Evolutionary conservation across 305 asterid species (phyloP).

Genomic region (Fraxinus nigra): DNA sequence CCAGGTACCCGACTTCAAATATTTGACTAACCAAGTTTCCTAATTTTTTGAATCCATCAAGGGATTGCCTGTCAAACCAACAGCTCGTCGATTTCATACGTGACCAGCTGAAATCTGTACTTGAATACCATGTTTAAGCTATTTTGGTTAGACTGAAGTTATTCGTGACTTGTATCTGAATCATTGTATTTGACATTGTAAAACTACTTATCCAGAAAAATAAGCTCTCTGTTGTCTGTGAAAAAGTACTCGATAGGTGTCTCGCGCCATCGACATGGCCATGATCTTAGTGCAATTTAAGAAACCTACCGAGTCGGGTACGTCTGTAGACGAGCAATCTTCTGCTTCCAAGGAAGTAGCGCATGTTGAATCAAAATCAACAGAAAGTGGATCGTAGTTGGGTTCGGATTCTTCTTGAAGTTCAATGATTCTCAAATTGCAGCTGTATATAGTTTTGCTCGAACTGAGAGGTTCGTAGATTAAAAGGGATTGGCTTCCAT

Average conservation of each 20-base stretch:
- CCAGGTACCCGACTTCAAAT: not conserved
- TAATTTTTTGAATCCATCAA: constrained; percentile 24
- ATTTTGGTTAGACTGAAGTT: not conserved
- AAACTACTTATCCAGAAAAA: constrained; percentile 54
- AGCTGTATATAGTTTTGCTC: constrained; percentile 13
- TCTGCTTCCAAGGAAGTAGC: constrained; percentile 29
- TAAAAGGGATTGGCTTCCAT: not conserved
- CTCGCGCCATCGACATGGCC: constrained; percentile 94
- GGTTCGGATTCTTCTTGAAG: not conserved
- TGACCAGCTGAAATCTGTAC: constrained; percentile 76
- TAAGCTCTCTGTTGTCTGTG: constrained; percentile 79
- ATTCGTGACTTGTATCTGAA: not conserved
- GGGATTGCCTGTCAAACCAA: constrained; percentile 99
- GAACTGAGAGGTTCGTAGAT: not conserved
- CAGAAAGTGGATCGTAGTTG: constrained; percentile 23
- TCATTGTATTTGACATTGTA: not conserved
- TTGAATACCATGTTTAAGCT: not conserved
- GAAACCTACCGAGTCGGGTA: constrained; percentile 39
- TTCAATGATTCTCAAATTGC: not conserved
- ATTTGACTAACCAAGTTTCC: not conserved
- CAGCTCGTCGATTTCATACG: constrained; percentile 85
- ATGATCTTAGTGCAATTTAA: constrained; percentile 84
- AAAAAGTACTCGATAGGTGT: constrained; percentile 78
- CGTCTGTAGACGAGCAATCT: constrained; percentile 34
- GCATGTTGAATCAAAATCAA: constrained; percentile 19